Conservation (phyloP, 73 alveolate genomes). For the Tetrahymena thermophila region DNA sequence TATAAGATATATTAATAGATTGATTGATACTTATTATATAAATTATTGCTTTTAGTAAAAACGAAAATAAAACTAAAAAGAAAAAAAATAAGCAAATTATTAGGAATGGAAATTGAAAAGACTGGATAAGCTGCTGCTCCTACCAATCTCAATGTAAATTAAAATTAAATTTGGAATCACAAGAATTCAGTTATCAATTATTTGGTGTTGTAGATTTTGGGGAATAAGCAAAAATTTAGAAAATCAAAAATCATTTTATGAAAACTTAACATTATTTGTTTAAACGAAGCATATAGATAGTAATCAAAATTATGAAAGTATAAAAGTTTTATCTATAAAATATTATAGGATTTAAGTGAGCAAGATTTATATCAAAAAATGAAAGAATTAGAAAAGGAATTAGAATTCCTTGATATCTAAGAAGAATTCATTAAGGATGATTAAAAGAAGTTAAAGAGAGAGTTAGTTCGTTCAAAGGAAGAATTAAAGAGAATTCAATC, state of each 20-base stretch:
- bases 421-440: slow-evolving; percentile 98
- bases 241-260: no score
- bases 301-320: not conserved
- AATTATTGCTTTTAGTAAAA: not conserved
- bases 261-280: no score
- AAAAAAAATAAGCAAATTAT: not conserved
- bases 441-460: slow-evolving; percentile 93
- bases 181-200: not conserved
- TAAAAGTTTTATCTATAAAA: not conserved
- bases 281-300: not conserved
- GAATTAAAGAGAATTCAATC: slow-evolving; percentile 92
- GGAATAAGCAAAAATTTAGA: no score
- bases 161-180: not conserved
- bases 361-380: slow-evolving; percentile 86
- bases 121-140: not conserved
- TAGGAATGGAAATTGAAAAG: not conserved
- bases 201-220: not conserved
- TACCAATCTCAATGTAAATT: not conserved
- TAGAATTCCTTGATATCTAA: slow-evolving; percentile 93
- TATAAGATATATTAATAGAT: not conserved
- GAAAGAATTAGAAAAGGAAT: slow-evolving; percentile 91
- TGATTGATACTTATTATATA: not conserved
- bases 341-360: slow-evolving; percentile 23
- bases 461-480: slow-evolving; percentile 93
- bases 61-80: not conserved